A percentile compares a stretch with the other conserved stretches of the same genome.
Conservation (phyloP, 2,329 filamentous ascomycete species). For the Fusarium camptoceras region DNA sequence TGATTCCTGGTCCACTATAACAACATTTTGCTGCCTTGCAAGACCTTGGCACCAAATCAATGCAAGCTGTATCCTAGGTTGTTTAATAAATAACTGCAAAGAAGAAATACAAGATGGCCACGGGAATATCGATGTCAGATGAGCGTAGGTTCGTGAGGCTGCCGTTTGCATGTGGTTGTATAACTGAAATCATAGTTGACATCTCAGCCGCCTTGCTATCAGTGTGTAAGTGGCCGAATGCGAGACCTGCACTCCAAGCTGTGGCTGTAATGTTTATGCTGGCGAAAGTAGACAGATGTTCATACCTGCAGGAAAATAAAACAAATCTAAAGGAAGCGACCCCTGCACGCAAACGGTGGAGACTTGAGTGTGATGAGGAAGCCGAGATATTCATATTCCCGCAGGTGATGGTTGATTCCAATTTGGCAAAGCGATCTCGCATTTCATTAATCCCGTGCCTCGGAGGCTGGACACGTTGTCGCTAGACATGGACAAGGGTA, state of each 20-base stretch:
- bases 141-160: not conserved
- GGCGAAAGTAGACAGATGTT: not conserved
- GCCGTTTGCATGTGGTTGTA: not conserved
- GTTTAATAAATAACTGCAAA: not conserved
- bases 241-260: not conserved
- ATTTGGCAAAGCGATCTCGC: not conserved
- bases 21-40: not conserved
- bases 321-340: not conserved
- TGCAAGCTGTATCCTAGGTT: not conserved
- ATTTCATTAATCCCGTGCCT: slow-evolving; percentile 11
- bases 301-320: slow-evolving; percentile 4
- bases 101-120: not conserved
- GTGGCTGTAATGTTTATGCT: not conserved
- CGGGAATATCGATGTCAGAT: not conserved
- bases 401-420: not conserved
- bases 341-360: slow-evolving; percentile 17
- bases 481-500: slow-evolving; percentile 32
- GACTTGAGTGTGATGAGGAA: slow-evolving; percentile 5
- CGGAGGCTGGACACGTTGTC: slow-evolving; percentile 44
- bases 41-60: not conserved
- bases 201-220: not conserved
- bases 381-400: not conserved
- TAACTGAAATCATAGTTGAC: not conserved
- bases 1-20: slow-evolving; percentile 10
- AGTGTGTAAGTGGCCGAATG: not conserved